phyloP scores from a whole-genome alignment of 257 asterid species.

The Hygrophila difformis region DNA sequence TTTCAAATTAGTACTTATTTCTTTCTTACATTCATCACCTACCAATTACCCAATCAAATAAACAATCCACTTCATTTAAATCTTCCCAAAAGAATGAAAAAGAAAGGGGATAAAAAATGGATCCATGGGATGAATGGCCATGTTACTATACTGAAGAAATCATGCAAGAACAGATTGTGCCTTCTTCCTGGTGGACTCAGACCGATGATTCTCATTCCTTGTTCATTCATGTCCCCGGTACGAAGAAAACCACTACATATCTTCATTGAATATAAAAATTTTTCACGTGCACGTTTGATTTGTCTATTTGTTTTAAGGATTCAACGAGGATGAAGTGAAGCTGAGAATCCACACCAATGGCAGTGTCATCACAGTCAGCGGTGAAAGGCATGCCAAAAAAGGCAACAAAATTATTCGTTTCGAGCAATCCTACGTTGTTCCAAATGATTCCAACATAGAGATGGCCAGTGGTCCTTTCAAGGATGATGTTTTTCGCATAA shows the following conservation, averaged over 20 bases:
- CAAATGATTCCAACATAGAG: slow-evolving; percentile 6
- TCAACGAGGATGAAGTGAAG: slow-evolving; percentile 22
- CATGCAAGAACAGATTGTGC: slow-evolving; percentile 15
- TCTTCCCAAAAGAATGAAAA: too few species aligned
- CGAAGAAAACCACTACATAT: not conserved
- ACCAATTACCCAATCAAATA: too few species aligned
- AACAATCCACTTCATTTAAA: too few species aligned
- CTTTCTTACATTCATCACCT: too few species aligned
- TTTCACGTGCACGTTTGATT: not conserved
- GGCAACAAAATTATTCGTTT: slow-evolving; percentile 13
- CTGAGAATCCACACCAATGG: slow-evolving; percentile 5
- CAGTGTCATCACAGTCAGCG: slow-evolving; percentile 12
- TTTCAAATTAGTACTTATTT: not conserved
- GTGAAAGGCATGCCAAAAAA: slow-evolving; percentile 14
- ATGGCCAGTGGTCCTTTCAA: slow-evolving; percentile 9
- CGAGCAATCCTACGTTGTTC: slow-evolving; percentile 16
- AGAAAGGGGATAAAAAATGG: too few species aligned
- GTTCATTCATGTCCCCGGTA: slow-evolving; percentile 23
- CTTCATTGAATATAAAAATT: not conserved
- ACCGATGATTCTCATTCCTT: slow-evolving; percentile 14
- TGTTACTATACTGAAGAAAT: not conserved
- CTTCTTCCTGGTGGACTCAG: slow-evolving; percentile 22
- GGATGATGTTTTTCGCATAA: slow-evolving; percentile 6
- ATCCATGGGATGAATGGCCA: too few species aligned
- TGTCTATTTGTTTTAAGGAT: slow-evolving; percentile 9